Evolutionary conservation across 768 basidiomycete species (phyloP).

Genomic region (Rhizopogon vulgaris): DNA sequence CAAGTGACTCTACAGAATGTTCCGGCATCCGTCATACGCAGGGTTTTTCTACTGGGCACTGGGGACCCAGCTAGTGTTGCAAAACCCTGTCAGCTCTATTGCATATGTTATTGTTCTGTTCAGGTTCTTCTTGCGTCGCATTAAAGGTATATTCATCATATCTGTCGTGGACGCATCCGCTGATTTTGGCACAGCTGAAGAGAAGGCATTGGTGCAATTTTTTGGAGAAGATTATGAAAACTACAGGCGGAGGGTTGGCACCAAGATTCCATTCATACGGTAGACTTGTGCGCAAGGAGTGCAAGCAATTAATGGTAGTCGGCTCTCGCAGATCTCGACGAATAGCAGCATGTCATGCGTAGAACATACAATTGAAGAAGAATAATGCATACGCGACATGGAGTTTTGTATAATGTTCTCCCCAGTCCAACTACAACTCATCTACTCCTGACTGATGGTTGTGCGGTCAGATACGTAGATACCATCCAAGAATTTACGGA

Average conservation of each 20-base stretch:
- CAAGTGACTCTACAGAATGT: slow-evolving; percentile 47
- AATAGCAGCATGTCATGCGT: slow-evolving; percentile 14
- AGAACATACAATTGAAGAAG: slow-evolving; percentile 20
- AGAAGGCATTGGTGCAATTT: slow-evolving; percentile 71
- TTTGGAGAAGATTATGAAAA: slow-evolving; percentile 83
- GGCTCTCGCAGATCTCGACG: background rate
- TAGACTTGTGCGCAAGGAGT: slow-evolving; percentile 26
- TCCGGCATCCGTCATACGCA: slow-evolving; percentile 92
- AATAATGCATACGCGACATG: slow-evolving; percentile 18
- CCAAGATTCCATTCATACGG: slow-evolving; percentile 81
- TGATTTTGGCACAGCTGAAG: slow-evolving; percentile 57
- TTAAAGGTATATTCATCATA: slow-evolving; percentile 44
- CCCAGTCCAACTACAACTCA: slow-evolving; percentile 1
- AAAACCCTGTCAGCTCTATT: slow-evolving; percentile 73
- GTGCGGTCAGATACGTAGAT: slow-evolving; percentile 86
- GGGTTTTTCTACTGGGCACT: slow-evolving; percentile 99
- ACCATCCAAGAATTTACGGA: slow-evolving; percentile 97
- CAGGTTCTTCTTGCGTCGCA: slow-evolving; percentile 82
- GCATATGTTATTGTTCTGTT: slow-evolving; percentile 67
- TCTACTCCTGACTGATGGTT: slow-evolving; percentile 44
- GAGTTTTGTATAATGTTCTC: slow-evolving; percentile 8
- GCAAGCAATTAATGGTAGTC: background rate
- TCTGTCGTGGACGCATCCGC: background rate
- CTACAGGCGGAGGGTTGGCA: slow-evolving; percentile 76
- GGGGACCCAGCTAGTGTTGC: slow-evolving; percentile 87